phyloP scores from a whole-genome alignment of 805 yeast genomes.

The Blastobotrys parvus region DNA sequence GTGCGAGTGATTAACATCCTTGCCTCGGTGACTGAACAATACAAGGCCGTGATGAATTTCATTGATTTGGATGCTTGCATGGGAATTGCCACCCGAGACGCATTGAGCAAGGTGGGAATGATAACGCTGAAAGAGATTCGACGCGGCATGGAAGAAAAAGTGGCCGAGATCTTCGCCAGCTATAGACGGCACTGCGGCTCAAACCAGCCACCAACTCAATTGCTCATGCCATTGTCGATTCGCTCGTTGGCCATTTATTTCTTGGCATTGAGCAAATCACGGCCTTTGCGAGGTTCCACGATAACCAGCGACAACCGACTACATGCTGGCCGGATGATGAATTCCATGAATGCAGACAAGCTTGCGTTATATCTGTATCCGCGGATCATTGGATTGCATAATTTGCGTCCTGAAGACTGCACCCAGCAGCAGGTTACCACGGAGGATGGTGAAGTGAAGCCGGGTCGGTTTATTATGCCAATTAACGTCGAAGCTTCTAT shows the following conservation, averaged over 20 bases:
- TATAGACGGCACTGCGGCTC: slow-evolving; percentile 42
- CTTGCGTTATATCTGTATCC: slow-evolving; percentile 71
- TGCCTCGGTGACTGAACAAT: slow-evolving; percentile 70
- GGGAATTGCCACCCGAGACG: slow-evolving; percentile 46
- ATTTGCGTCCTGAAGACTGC: slow-evolving; percentile 51
- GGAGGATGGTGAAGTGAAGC: slow-evolving; percentile 25
- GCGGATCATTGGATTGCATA: slow-evolving; percentile 64
- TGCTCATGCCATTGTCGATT: slow-evolving; percentile 76
- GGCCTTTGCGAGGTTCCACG: slow-evolving; percentile 46
- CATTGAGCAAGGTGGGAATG: slow-evolving; percentile 33
- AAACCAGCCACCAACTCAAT: slow-evolving; percentile 43
- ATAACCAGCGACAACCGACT: slow-evolving; percentile 59
- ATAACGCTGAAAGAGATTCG: slow-evolving; percentile 37
- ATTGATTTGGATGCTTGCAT: slow-evolving; percentile 66
- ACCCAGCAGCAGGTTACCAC: slow-evolving; percentile 18
- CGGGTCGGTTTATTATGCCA: slow-evolving; percentile 40
- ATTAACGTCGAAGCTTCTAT: slow-evolving; percentile 38
- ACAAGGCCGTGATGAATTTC: slow-evolving; percentile 66
- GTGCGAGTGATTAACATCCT: slow-evolving; percentile 81
- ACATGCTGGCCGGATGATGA: slow-evolving; percentile 42
- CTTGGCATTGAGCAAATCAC: slow-evolving; percentile 61
- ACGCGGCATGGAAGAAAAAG: slow-evolving; percentile 43
- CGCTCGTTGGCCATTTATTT: slow-evolving; percentile 60
- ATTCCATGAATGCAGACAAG: slow-evolving; percentile 45
- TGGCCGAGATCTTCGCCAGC: slow-evolving; percentile 49